phyloP scores from a whole-genome alignment of 345 rosid genomes.

The Linum usitatissimum region DNA sequence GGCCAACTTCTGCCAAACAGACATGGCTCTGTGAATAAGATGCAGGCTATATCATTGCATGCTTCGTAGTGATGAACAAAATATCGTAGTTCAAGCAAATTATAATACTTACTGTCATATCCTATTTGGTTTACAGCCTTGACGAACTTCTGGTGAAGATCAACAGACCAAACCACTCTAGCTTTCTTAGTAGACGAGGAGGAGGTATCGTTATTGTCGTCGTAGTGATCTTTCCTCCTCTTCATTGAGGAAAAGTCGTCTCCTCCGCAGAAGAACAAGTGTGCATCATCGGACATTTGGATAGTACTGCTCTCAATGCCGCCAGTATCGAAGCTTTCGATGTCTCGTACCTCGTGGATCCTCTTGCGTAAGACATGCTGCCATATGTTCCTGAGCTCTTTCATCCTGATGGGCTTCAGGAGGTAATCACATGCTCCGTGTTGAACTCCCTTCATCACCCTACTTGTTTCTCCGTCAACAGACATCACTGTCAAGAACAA shows the following conservation, averaged over 20 bases:
- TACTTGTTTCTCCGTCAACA: constrained; percentile 52
- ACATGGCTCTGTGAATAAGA: constrained; percentile 18
- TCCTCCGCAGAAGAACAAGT: constrained; percentile 30
- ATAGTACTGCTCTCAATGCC: constrained; percentile 27
- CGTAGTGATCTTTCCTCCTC: constrained; percentile 70
- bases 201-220: constrained; percentile 29
- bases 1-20: constrained; percentile 84
- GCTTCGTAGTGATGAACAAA: constrained; percentile 8
- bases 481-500: constrained; percentile 6
- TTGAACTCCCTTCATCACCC: constrained; percentile 92
- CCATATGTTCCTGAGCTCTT: constrained; percentile 95
- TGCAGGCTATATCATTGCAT: constrained; percentile 18
- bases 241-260: constrained; percentile 42
- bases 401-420: constrained; percentile 92
- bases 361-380: constrained; percentile 84
- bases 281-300: constrained; percentile 40
- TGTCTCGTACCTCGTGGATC: constrained; percentile 69
- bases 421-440: constrained; percentile 98
- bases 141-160: constrained; percentile 94
- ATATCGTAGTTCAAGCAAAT: constrained; percentile 3
- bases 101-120: constrained; percentile 71
- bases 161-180: constrained; percentile 86
- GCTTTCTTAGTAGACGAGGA: constrained; percentile 71
- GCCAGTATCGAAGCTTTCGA: constrained; percentile 34
- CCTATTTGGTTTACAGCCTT: constrained; percentile 91